These are phyloP conservation scores for Aureobasidium pullulans DNA, from an alignment of 2,329 filamentous ascomycete species.

Conservation along the genomic window DNA sequence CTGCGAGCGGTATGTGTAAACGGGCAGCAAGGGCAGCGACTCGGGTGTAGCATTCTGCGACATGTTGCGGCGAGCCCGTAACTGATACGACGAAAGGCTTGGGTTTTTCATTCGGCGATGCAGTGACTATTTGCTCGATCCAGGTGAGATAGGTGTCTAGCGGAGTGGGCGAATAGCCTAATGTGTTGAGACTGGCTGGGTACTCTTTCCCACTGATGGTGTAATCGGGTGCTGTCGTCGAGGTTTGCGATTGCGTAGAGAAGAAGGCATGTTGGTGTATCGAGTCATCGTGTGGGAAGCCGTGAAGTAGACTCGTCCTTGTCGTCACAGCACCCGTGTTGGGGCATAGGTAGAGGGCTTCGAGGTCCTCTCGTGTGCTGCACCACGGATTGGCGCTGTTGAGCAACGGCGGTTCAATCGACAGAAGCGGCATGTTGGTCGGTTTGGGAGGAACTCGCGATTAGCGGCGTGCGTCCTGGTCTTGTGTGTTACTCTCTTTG, in stretches of 20 bases:
- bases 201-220: slow-evolving; percentile 11
- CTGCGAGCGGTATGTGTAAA: slow-evolving; percentile 47
- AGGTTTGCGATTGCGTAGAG: slow-evolving; percentile 34
- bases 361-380: slow-evolving; percentile 55
- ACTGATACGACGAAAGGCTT: slow-evolving; percentile 66
- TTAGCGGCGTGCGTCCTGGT: too few species aligned
- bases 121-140: slow-evolving; percentile 49
- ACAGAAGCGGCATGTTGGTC: slow-evolving; percentile 30
- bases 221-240: slow-evolving; percentile 12
- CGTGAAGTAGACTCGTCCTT: slow-evolving; percentile 58
- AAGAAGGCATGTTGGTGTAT: slow-evolving; percentile 63
- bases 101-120: slow-evolving; percentile 34
- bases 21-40: slow-evolving; percentile 34
- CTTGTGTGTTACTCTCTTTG: not conserved
- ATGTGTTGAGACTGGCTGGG: slow-evolving; percentile 51
- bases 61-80: slow-evolving; percentile 54
- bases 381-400: slow-evolving; percentile 75
- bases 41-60: slow-evolving; percentile 48
- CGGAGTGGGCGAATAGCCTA: slow-evolving; percentile 64
- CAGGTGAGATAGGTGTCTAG: slow-evolving; percentile 54
- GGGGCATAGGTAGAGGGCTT: slow-evolving; percentile 51
- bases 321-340: slow-evolving; percentile 68
- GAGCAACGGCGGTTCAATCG: slow-evolving; percentile 58
- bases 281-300: slow-evolving; percentile 55
- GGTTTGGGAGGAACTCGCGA: not conserved